phyloP scores from a whole-genome alignment of 129 eudicot genomes.

The Pulicaria dysenterica region DNA sequence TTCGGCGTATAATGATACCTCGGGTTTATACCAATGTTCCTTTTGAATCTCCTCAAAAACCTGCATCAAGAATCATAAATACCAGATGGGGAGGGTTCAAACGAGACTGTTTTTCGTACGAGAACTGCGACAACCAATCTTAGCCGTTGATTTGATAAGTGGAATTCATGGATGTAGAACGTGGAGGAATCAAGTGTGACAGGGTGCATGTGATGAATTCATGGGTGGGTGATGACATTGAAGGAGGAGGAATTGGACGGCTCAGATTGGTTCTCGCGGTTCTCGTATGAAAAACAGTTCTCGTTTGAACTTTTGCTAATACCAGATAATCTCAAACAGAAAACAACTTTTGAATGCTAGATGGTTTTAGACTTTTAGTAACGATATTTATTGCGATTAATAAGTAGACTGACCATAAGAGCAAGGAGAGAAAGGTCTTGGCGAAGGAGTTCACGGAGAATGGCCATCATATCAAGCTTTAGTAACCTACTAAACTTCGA shows the following conservation, averaged over 20 bases:
- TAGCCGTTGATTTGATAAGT: too few species aligned
- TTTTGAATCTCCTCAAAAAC: conserved; percentile 66
- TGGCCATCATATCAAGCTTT: conserved; percentile 72
- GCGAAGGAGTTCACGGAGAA: conserved; percentile 77
- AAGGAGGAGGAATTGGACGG: too few species aligned
- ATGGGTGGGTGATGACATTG: too few species aligned
- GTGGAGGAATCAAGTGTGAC: too few species aligned
- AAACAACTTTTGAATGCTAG: not conserved
- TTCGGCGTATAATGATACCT: conserved; percentile 52
- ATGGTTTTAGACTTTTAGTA: not conserved
- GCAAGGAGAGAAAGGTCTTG: conserved; percentile 61
- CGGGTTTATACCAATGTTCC: conserved; percentile 79
- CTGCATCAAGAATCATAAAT: conserved; percentile 41
- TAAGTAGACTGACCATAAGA: conserved; percentile 44
- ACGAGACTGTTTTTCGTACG: too few species aligned
- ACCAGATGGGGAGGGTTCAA: too few species aligned
- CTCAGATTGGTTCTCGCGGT: too few species aligned
- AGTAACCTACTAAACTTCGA: conserved; percentile 56
- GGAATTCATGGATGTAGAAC: too few species aligned
- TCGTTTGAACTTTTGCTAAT: too few species aligned
- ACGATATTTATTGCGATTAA: not conserved
- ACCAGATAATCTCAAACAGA: not conserved
- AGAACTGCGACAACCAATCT: too few species aligned
- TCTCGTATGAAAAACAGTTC: too few species aligned
- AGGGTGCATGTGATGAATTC: too few species aligned